These are phyloP conservation scores for Teratosphaeria nubilosa DNA, from an alignment of 2,329 filamentous ascomycete species.

Conservation along the genomic window DNA sequence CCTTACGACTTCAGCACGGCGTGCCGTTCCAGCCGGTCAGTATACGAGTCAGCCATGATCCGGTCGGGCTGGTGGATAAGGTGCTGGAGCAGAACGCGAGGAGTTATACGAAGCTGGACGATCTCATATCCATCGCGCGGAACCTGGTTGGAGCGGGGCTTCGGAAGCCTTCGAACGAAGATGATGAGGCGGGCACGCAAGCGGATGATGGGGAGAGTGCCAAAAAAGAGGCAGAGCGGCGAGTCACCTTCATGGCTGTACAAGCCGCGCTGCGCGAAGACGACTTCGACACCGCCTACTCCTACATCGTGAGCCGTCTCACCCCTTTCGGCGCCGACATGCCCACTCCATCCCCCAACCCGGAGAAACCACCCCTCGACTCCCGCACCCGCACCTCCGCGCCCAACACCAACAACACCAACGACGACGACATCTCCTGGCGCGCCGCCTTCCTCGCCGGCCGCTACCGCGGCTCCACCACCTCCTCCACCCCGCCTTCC, in stretches of 20 bases:
- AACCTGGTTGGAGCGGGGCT: constrained; percentile 53
- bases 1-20: constrained; percentile 66
- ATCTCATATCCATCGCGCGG: constrained; percentile 58
- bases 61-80: constrained; percentile 60
- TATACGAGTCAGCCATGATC: constrained; percentile 66
- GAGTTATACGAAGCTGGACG: constrained; percentile 65
- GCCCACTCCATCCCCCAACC: constrained; percentile 1
- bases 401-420: constrained; percentile 20
- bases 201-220: constrained; percentile 1
- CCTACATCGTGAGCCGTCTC: constrained; percentile 65
- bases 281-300: constrained; percentile 79
- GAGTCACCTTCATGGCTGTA: constrained; percentile 71
- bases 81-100: constrained; percentile 65
- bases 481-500: constrained; percentile 40
- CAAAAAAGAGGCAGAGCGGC: constrained; percentile 44
- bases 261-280: constrained; percentile 66
- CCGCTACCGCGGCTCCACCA: constrained; percentile 46
- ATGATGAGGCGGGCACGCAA: not conserved
- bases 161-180: not conserved
- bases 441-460: constrained; percentile 69
- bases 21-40: constrained; percentile 71
- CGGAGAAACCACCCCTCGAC: constrained; percentile 6
- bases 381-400: constrained; percentile 16
- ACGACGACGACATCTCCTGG: constrained; percentile 62
- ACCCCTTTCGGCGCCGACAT: constrained; percentile 24